phyloP scores from a whole-genome alignment of 2,329 filamentous ascomycete genomes.

The Aureobasidium sp. region DNA sequence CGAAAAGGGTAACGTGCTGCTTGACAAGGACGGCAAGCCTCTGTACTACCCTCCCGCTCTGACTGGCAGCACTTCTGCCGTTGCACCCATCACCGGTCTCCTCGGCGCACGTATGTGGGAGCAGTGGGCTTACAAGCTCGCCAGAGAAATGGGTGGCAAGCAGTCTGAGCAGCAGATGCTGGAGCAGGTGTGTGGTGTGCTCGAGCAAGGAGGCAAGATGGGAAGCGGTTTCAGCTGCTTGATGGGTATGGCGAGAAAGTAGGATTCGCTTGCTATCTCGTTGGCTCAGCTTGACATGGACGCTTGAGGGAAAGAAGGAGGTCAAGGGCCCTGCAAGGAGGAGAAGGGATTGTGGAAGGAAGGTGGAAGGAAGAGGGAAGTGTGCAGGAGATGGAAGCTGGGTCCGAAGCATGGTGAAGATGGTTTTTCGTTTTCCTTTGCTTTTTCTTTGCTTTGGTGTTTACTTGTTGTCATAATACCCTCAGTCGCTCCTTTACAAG shows the following conservation, averaged over 20 bases:
- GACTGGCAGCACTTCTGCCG: slow-evolving; percentile 30
- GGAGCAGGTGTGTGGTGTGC: slow-evolving; percentile 49
- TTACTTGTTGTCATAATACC: slow-evolving; percentile 3
- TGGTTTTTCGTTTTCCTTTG: background rate
- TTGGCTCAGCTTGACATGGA: too few species aligned
- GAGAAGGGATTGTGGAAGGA: background rate
- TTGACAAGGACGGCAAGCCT: slow-evolving; percentile 26
- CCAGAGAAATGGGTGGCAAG: slow-evolving; percentile 65
- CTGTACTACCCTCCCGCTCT: slow-evolving; percentile 27
- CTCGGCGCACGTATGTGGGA: slow-evolving; percentile 91
- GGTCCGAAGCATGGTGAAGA: background rate
- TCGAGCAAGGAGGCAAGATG: slow-evolving; percentile 54
- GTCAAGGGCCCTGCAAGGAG: too few species aligned
- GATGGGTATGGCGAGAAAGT: slow-evolving; percentile 53
- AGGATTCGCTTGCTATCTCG: background rate
- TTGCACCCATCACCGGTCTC: slow-evolving; percentile 61
- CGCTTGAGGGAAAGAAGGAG: too few species aligned
- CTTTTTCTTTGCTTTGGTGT: background rate
- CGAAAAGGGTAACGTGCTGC: slow-evolving; percentile 28
- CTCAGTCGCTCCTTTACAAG: background rate
- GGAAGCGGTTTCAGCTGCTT: slow-evolving; percentile 54
- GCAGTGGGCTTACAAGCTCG: slow-evolving; percentile 84
- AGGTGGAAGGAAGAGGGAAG: background rate
- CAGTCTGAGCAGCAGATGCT: slow-evolving; percentile 50
- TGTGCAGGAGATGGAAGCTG: background rate